Evolutionary conservation across 257 asterid species (phyloP).

Genomic region (Rhazya stricta): DNA sequence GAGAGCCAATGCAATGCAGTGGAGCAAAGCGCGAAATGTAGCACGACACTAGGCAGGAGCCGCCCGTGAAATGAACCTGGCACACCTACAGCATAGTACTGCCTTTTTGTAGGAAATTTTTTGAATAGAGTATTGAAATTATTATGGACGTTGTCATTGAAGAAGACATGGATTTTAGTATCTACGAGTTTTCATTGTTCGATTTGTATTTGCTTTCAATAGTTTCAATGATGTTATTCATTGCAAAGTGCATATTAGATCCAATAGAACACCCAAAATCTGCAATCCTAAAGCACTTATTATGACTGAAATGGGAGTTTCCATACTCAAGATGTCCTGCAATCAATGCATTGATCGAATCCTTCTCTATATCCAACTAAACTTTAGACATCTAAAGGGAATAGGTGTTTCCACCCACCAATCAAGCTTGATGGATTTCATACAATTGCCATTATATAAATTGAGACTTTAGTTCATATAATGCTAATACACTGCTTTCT

Average conservation of each 20-base stretch:
- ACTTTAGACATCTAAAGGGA: too few species aligned
- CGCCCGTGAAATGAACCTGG: constrained; percentile 55
- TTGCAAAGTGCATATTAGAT: constrained; percentile 42
- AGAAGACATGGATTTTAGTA: constrained; percentile 40
- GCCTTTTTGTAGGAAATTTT: constrained; percentile 22
- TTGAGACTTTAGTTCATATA: too few species aligned
- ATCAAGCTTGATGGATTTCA: too few species aligned
- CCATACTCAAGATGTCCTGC: constrained; percentile 25
- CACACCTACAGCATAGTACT: constrained; percentile 31
- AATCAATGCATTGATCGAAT: constrained; percentile 22
- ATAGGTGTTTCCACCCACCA: too few species aligned
- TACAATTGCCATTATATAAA: too few species aligned
- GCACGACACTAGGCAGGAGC: constrained; percentile 29
- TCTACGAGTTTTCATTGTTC: background rate
- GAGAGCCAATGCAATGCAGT: constrained; percentile 60
- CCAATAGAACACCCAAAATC: constrained; percentile 58
- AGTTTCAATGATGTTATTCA: constrained; percentile 40
- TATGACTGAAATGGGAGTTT: constrained; percentile 3
- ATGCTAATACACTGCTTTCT: too few species aligned
- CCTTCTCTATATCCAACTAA: constrained; percentile 36
- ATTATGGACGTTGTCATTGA: constrained; percentile 42
- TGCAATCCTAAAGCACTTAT: constrained; percentile 31
- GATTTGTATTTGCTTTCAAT: constrained; percentile 23
- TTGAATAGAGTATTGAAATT: constrained; percentile 58
- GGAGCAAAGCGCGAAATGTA: constrained; percentile 55